A percentile compares a stretch with the other conserved stretches of the same genome.
Evolutionary conservation across 2,329 filamentous ascomycete species (phyloP).

Genomic region (Pestalotiopsis sp.): DNA sequence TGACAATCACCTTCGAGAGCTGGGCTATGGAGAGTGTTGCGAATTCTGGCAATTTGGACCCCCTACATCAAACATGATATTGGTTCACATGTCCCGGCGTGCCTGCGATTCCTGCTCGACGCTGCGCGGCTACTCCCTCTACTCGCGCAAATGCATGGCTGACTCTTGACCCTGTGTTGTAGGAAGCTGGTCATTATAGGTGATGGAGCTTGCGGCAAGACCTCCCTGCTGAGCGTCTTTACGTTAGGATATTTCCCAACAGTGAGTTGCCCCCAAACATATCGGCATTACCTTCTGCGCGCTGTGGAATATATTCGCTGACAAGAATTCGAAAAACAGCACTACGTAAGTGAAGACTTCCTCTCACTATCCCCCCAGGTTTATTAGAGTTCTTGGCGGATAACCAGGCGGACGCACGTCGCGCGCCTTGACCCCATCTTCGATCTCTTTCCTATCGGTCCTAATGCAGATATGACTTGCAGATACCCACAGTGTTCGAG

Average conservation of each 20-base stretch:
- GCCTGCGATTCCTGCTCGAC: background rate
- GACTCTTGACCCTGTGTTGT: constrained; percentile 4
- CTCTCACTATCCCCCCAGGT: background rate
- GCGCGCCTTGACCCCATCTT: background rate
- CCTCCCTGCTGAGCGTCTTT: constrained; percentile 94
- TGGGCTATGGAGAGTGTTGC: background rate
- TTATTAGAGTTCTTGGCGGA: background rate
- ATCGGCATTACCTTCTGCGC: background rate
- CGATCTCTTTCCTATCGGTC: background rate
- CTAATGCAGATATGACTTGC: constrained; percentile 14
- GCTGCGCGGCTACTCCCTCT: background rate
- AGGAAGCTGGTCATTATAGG: constrained; percentile 38
- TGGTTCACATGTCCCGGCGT: background rate
- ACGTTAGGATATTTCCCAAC: constrained; percentile 97
- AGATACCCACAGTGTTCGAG: constrained; percentile 97
- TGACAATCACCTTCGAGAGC: background rate
- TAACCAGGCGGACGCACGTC: background rate
- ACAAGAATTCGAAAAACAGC: constrained; percentile 4
- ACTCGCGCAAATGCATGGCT: background rate
- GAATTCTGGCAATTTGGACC: background rate
- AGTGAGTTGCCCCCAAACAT: constrained; percentile 57
- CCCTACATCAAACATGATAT: background rate
- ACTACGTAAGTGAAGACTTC: constrained; percentile 7
- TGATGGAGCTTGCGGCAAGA: constrained; percentile 92
- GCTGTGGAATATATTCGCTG: background rate